Base-by-base conservation (phyloP, 768 basidiomycete genomes). In the Amanita subjunquillea region DNA sequence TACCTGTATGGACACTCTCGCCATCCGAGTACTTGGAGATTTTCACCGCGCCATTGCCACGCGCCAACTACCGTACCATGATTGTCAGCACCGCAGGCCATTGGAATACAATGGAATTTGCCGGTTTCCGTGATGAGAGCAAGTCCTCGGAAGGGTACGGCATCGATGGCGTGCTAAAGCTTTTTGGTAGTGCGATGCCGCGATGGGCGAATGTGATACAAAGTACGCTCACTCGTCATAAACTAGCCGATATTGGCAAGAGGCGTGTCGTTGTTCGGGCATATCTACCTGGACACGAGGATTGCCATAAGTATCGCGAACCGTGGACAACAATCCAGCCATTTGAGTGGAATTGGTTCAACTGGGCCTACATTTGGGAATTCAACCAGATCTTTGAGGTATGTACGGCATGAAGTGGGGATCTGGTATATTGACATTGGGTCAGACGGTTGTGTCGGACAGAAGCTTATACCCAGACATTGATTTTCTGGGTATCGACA, bases 1-100 rank as follows among this genome's bases (percentile, higher is more conserved):
- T 85, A 63, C 40, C 57, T 1, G 67, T 67, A 6, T 86, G 81
- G 82, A 74, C 75, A 0, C 47, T 80, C 20, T 69, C 76, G 0
- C 73, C 79, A 3, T 60, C 66, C 1, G 76, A 79, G 43, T 83
- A 83, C 63, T 66, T 83, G 58, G 63, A 68, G 27, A 57, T 72
- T 15, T 77, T 85, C 64, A 63, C 75, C 8, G 62, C 67, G 1
- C 70, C 73, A 8, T 65, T 72, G 0, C 80, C 80, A 3, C 57
- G 70, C 17, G 72, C 62, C 5, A 77, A 79, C 56, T 86, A 83
- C 62, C 73, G 73, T 39, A 84, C 82, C 8, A 67, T 86, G 63
- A 59, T 86, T 53, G 74, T 78, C 25, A 81, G 74, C 63, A 85
- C 83, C 0, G 84, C 67, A 3, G 83, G 83, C 0, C 84, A 85